phyloP scores from a whole-genome alignment of 2,329 filamentous ascomycete species.

The Fusarium avenaceum region DNA sequence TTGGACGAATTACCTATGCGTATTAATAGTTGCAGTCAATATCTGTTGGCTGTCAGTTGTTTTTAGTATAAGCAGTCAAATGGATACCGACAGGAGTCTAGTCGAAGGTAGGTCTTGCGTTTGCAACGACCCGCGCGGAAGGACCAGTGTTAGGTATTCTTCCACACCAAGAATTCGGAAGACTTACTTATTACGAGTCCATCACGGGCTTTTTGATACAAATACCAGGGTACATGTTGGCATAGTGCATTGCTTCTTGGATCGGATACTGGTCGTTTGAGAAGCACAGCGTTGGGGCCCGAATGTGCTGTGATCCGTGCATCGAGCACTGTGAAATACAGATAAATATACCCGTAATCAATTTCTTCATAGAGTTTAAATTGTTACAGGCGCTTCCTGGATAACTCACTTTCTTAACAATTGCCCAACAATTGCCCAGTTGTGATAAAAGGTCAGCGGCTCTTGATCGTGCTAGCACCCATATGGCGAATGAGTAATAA shows the following conservation, averaged over 20 bases:
- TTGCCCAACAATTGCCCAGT: too few relatives aligned
- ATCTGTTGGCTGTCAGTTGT: background rate
- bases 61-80: conserved; percentile 2
- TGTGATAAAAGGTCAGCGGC: background rate
- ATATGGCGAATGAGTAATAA: background rate
- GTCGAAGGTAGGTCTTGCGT: background rate
- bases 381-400: too few relatives aligned
- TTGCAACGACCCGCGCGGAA: background rate
- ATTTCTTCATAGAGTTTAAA: too few relatives aligned
- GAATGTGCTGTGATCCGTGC: background rate
- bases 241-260: background rate
- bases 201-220: background rate
- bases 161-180: background rate
- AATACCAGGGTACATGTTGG: background rate
- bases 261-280: background rate
- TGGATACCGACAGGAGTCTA: background rate
- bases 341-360: background rate
- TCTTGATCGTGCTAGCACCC: background rate
- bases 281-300: conserved; percentile 1
- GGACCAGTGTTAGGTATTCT: background rate
- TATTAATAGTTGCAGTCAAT: background rate
- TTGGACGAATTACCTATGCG: too few relatives aligned
- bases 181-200: background rate
- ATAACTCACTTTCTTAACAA: too few relatives aligned
- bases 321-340: background rate